phyloP scores from a whole-genome alignment of 2,329 filamentous ascomycete species.

The Stachybotrys chlorohalonatus region DNA sequence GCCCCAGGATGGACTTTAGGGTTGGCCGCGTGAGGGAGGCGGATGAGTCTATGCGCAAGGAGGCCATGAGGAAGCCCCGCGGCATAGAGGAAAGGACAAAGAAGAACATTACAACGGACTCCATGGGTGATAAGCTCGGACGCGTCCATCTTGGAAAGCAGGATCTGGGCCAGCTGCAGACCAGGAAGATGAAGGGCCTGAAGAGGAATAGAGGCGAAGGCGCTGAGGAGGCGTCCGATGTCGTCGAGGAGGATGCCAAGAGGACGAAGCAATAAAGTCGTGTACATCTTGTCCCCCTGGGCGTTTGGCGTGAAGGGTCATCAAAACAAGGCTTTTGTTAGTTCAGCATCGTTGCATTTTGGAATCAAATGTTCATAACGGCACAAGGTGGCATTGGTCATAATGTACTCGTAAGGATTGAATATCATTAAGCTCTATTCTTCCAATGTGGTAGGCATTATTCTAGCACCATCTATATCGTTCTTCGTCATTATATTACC shows the following conservation, averaged over 20 bases:
- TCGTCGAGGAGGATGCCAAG: conserved; percentile 26
- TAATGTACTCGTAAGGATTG: background rate
- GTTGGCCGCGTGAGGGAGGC: conserved; percentile 74
- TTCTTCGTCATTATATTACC: background rate
- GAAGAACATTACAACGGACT: conserved; percentile 92
- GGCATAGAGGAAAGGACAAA: conserved; percentile 68
- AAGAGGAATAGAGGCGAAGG: conserved; percentile 68
- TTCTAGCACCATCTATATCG: background rate
- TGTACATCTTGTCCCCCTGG: background rate
- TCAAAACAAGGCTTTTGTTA: background rate
- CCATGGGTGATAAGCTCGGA: conserved; percentile 93
- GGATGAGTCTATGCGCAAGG: conserved; percentile 73
- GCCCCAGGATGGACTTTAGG: conserved; percentile 85
- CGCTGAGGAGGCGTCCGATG: conserved; percentile 37
- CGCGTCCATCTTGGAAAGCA: conserved; percentile 86
- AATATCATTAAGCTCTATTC: background rate
- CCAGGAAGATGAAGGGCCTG: conserved; percentile 98
- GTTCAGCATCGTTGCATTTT: background rate
- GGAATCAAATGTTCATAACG: background rate
- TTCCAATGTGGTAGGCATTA: background rate
- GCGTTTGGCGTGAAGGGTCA: background rate
- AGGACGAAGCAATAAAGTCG: conserved; percentile 21
- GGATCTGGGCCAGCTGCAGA: conserved; percentile 80
- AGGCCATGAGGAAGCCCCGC: conserved; percentile 81
- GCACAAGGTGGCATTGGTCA: background rate